Evolutionary conservation across 2,329 filamentous ascomycete species (phyloP), one percentile per base, ranked within the genome.

Genomic region (Orbilia brochopaga): DNA sequence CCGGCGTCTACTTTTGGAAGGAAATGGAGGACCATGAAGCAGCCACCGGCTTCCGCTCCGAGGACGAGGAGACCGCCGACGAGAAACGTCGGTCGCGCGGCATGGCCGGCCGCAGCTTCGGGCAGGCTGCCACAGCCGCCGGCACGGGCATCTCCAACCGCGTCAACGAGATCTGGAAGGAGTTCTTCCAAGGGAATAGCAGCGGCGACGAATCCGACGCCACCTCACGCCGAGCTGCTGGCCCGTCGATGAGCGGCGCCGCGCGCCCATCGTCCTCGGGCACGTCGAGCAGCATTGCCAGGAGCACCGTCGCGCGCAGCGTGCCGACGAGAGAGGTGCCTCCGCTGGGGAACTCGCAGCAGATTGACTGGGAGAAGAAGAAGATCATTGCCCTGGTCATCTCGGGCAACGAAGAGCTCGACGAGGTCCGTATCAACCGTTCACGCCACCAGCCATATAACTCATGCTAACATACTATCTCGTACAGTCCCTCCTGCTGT

Each of bases 1-100:
- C 69, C 17, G 66, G 66, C 21, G 69, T 73, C 46, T 73, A 73
- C 44, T 73, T 73, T 24, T 73, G 69, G 69, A 57, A 54, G 30
- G 69, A 73, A 52, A 73, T 73, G 69, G 69, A 73, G 50, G 69
- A 73, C 61, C 56, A 73, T 8, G 69, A 73, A 46, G 69, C 69
- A 23, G 21, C 69, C 19, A 64, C 69, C 44, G 69, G 69, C 24
- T 73, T 73, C 56, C 69, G 69, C 15, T 73, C 69, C 56, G 69
- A 73, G 35, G 69, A 73, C 56, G 69, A 73, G 53, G 69, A 73
- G 30, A 70, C 66, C 48, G 66, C 66, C 21, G 69, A 73, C 24
- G 69, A 73, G 40, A 73, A 62, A 35, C 53, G 60, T 17, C 55
- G 58, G 51, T 61, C 69, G 19, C 59, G 66, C 27, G 66, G 66